Evolutionary conservation across 306 rosid genomes (phyloP).

Genomic region (Cucurbita pepo): DNA sequence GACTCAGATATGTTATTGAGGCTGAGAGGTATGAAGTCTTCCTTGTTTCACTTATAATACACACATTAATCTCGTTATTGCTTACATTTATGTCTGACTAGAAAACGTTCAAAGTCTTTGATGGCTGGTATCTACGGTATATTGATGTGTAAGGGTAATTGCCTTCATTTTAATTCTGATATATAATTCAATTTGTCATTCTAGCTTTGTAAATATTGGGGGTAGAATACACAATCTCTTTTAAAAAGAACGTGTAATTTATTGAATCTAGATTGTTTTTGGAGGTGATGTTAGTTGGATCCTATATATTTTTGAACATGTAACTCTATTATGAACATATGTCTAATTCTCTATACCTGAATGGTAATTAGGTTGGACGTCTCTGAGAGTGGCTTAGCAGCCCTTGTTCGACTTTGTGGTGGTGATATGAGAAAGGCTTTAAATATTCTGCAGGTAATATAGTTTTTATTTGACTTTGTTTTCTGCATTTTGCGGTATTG

Average conservation of each 20-base stretch:
- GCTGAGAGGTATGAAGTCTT: slow-evolving; percentile 48
- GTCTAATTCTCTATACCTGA: slow-evolving; percentile 6
- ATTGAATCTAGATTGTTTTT: background rate
- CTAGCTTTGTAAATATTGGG: background rate
- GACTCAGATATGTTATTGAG: slow-evolving; percentile 67
- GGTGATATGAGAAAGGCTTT: slow-evolving; percentile 95
- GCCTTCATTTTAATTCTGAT: background rate
- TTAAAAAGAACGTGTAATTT: background rate
- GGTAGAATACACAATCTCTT: background rate
- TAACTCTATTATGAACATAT: too few species aligned
- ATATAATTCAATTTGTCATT: background rate
- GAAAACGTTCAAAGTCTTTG: background rate
- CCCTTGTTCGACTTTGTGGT: slow-evolving; percentile 73
- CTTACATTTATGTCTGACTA: background rate
- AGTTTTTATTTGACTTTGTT: background rate
- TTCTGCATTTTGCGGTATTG: background rate
- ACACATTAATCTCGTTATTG: background rate
- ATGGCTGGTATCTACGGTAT: background rate
- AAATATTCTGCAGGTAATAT: slow-evolving; percentile 70
- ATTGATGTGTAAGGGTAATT: background rate
- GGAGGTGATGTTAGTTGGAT: background rate
- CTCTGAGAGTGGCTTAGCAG: slow-evolving; percentile 52
- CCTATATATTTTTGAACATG: too few species aligned
- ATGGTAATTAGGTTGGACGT: slow-evolving; percentile 58
- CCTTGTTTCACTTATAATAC: background rate